Evolutionary conservation across 805 yeast genomes (phyloP), one percentile per base, ranked within the genome.

Genomic region (Candida nitratophila): DNA sequence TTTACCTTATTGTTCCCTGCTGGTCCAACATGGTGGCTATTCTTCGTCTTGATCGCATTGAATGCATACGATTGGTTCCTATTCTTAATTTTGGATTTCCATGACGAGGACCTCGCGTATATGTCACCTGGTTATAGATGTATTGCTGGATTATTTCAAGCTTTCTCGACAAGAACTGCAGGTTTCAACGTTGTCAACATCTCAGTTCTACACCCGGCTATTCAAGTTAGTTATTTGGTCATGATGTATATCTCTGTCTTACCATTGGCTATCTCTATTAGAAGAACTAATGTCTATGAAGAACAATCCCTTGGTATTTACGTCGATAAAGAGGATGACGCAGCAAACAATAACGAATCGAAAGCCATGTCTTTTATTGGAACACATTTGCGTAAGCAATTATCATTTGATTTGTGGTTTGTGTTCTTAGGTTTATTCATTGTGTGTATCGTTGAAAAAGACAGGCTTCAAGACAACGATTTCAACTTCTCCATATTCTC

Each of bases 211-310:
- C 93, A 89, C 56, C 93, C 97, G 0, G 93, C 96, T 0, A 86
- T 91, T 41, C 96, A 89, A 61, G 95, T 93, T 26, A 81, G 93
- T 53, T 93, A 93, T 61, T 75, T 88, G 81, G 75, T 93, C 47
- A 91, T 93, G 98, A 93, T 93, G 99, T 93, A 93, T 66, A 89
- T 93, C 24, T 91, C 98, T 15, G 97, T 91, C 37, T 71, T 90
- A 59, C 99, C 99, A 1, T 69, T 93, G 53, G 99, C 99, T 29
- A 93, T 93, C 50, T 87, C 96, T 33, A 89, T 93, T 49, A 80
- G 99, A 67, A 77, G 97, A 61, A 93, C 99, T 17, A 93, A 93
- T 61, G 99, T 93, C 44, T 93, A 93, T 66, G 99, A 93, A 61
- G 99, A 93, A 57, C 98, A 89, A 59, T 86, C 96, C 0, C 66